Conservation (phyloP, 805 yeast species). For the Candida taoyuanica region DNA sequence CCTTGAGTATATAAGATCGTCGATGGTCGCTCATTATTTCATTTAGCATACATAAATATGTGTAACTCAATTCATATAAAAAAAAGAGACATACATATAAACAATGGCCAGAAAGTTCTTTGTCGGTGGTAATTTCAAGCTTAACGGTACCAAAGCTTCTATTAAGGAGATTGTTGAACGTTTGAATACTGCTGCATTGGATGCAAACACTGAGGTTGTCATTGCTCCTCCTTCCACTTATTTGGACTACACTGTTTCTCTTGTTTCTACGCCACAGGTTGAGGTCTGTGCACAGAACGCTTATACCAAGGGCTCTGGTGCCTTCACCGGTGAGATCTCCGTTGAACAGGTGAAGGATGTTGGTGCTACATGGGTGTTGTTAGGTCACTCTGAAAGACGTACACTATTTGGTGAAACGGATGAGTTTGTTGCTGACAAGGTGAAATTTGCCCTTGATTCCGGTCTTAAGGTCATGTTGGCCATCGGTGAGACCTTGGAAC, state of each 20-base stretch:
- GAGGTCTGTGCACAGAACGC: conserved; percentile 89
- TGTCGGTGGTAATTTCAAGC: conserved; percentile 99
- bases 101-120: conserved; percentile 79
- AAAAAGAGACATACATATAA: no score
- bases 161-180: conserved; percentile 78
- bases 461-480: conserved; percentile 92
- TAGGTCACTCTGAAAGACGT: conserved; percentile 99
- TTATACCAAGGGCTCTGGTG: conserved; percentile 85
- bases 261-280: conserved; percentile 67
- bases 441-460: conserved; percentile 85
- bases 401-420: conserved; percentile 86
- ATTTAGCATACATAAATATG: no score
- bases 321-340: conserved; percentile 96
- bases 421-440: conserved; percentile 88
- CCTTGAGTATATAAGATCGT: no score
- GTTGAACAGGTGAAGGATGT: conserved; percentile 85
- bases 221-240: conserved; percentile 96
- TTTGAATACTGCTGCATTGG: conserved; percentile 74
- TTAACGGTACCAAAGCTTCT: conserved; percentile 91
- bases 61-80: neutral
- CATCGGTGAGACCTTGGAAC: conserved; percentile 96
- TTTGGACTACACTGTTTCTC: conserved; percentile 67
- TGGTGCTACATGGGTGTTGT: conserved; percentile 90
- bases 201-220: conserved; percentile 83
- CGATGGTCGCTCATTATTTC: no score